Evolutionary conservation across 2,329 filamentous ascomycete species (phyloP), one percentile per base, ranked within the genome.

Genomic region (Juglanconis sp.): DNA sequence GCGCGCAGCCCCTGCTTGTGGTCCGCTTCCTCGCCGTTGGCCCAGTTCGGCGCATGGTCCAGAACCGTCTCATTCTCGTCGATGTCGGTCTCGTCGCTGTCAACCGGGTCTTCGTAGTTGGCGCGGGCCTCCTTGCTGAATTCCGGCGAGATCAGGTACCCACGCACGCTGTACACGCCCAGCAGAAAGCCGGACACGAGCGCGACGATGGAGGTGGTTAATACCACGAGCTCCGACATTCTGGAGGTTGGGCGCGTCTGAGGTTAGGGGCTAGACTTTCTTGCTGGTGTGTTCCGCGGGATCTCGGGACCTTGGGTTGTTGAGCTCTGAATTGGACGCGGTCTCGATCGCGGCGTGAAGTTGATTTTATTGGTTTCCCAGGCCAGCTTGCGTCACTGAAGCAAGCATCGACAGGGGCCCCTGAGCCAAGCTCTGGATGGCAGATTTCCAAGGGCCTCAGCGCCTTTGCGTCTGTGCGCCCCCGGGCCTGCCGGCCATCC

Each of bases 161-260:
- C 84, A 59, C 75, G 81, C 63, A 84, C 83, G 17, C 87, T 81
- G 75, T 92, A 92, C 62, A 96, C 77, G 64, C 91, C 92, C 13
- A 96, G 82, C 42, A 92, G 85, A 76, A 94, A 96, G 68, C 93
- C 93, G 1, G 86, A 83, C 57, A 95, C 72, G 66, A 90, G 87
- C 64, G 88, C 84, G 59, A 94, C 77, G 64, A 96, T 83, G 65
- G 87, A 87, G 17, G 91, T 92, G 57, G 87, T 86, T 64, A 94
- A 77, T 50, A 92, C 79, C 60, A 92, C 80, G 30, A 66, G 49
- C 49, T 58, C 58, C 24, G 50, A 40, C 30, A 55, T 36, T 15
- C 31, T 24, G 10, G 2, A 10, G 10, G 10, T 5, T 11, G 2
- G 40, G 15, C 40, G 40, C 10, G 40, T n/a, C 5, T 5, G 40